Evolutionary conservation across 805 yeast genomes (phyloP).

Genomic region (Starmerella vaccinii): DNA sequence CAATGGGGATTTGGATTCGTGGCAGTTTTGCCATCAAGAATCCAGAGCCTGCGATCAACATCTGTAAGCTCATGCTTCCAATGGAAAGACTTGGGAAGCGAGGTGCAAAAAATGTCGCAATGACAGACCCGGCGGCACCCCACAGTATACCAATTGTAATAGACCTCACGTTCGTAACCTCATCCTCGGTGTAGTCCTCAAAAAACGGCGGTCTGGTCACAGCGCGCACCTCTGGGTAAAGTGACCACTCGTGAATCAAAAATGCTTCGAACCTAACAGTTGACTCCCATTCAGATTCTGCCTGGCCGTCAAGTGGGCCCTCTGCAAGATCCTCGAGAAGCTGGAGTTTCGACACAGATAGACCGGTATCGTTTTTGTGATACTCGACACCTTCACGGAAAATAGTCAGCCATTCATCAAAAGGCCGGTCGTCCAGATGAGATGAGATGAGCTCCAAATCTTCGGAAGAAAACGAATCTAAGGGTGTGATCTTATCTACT

Average conservation of each 20-base stretch:
- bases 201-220: conserved; percentile 46
- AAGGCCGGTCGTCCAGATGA: conserved; percentile 25
- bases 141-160: conserved; percentile 41
- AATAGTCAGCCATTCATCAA: conserved; percentile 36
- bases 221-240: conserved; percentile 55
- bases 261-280: conserved; percentile 35
- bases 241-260: conserved; percentile 38
- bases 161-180: conserved; percentile 40
- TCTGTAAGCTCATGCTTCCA: conserved; percentile 44
- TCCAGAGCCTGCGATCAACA: conserved; percentile 54
- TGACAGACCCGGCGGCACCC: conserved; percentile 44
- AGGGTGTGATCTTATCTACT: not conserved
- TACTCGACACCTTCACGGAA: conserved; percentile 34
- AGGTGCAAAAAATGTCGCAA: conserved; percentile 29
- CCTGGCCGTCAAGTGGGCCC: conserved; percentile 11
- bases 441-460: conserved; percentile 15
- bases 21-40: conserved; percentile 30
- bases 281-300: conserved; percentile 24
- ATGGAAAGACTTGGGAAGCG: conserved; percentile 46
- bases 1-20: conserved; percentile 4
- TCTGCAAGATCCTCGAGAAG: conserved; percentile 29
- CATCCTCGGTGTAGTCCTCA: conserved; percentile 34
- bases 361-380: conserved; percentile 41
- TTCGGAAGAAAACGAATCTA: not conserved
- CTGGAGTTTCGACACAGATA: conserved; percentile 34